Base-by-base conservation (phyloP, 2,329 filamentous ascomycete species). In the Furcasterigmium sp. region DNA sequence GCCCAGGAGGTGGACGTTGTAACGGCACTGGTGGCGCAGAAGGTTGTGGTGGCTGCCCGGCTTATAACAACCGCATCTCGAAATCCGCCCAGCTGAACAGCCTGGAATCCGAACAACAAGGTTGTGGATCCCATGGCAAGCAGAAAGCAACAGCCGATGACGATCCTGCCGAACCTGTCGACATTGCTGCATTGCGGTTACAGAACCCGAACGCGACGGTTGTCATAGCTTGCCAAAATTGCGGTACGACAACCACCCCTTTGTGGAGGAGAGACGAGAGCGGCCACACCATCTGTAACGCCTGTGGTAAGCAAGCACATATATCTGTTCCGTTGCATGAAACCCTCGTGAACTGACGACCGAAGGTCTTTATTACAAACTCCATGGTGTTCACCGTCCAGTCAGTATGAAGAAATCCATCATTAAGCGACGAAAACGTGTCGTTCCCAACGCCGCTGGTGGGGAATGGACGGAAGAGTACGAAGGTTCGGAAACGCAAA, bases 341-440 rank as follows among this genome's bases (percentile, higher is more conserved):
- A 23, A 43, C 30, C 17, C 19, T n/a, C 21, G 38, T 36, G 35
- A 46, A 37, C 39, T 50, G 37, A 41, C 47, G 51, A 42, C 53
- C 20, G 4, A 52, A 95, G 90, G 91, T 5, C 71, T 98, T 3
- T 98, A 98, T 63, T 90, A 94, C 69, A 97, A 97, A 64, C 80
- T 98, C 3, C 93, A 98, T 60, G 91, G 91, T 43, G 83, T 90
- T 23, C 91, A 96, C 63, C 80, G 93, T 34, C 93, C 93, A 0
- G 88, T 93, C 5, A 89, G 89, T n/a, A 97, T 98, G 93, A 98
- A 97, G 66, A 97, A 96, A 64, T 86, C 89, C 3, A 87, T 95
- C 20, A 98, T 98, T 62, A 97, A 98, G 66, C 81, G 93, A 49
- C 78, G 93, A 47, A 97, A 97, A 73, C 84, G 93, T 46, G 90